A percentile compares a stretch with the other conserved stretches of the same genome.
Evolutionary conservation across 176 grass and related monocot species (phyloP).

Genomic region (Phyllostachys edulis): DNA sequence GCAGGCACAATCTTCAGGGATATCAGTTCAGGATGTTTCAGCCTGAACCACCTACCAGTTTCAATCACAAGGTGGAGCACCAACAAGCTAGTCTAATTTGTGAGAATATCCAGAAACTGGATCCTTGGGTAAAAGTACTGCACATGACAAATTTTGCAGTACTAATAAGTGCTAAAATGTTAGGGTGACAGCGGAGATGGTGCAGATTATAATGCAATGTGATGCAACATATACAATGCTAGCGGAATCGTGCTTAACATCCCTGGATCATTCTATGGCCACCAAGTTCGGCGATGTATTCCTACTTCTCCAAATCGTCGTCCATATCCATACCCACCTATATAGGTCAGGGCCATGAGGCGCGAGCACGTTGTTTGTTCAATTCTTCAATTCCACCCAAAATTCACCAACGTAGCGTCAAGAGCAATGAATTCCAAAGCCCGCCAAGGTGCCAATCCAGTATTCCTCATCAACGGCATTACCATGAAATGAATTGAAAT

Average conservation of each 20-base stretch:
- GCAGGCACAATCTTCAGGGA: conserved; percentile 6
- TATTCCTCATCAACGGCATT: too few species aligned
- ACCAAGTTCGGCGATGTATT: too few species aligned
- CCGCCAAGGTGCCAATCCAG: too few species aligned
- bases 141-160: not conserved
- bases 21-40: conserved; percentile 16
- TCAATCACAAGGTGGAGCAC: not conserved
- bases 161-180: not conserved
- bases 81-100: conserved; percentile 12
- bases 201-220: not conserved
- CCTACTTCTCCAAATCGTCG: too few species aligned
- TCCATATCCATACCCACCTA: too few species aligned
- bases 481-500: too few species aligned
- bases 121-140: not conserved
- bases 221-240: not conserved
- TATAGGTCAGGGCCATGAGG: too few species aligned
- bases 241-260: not conserved
- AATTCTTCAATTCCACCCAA: too few species aligned
- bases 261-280: not conserved
- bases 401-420: too few species aligned
- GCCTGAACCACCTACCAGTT: not conserved
- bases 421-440: too few species aligned
- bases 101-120: conserved; percentile 7
- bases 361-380: too few species aligned
- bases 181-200: not conserved